Evolutionary conservation across 345 rosid genomes (phyloP), one percentile per base, ranked within the genome.

Genomic region (Eucalyptus coolabah): DNA sequence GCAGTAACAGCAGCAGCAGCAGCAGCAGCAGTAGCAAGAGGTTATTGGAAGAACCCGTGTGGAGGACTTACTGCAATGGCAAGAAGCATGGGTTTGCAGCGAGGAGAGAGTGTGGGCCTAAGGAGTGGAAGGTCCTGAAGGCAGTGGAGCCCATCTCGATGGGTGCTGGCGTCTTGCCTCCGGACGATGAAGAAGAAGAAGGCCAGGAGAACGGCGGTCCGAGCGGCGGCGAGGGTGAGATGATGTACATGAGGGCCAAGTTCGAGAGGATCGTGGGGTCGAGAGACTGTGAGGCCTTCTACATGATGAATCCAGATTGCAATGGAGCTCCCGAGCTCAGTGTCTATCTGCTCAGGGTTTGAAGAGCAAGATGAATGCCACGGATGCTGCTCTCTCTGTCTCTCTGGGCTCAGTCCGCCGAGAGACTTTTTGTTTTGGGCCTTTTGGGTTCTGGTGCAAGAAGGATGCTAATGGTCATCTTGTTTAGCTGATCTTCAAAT

Each of bases 241-340:
- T 96, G 86, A 93, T 95, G 98, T 95, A 95, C 90, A 96, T 96
- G 99, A 97, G 99, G 49, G 99, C 99, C 49, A 98, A 96, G 88
- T 98, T 98, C 87, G 99, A 98, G 91, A 91, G 99, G 86, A 95
- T 98, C 87, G 97, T 98, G 32, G 99, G 99, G 42, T 97, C 99
- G 26, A 95, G 98, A 94, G 99, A 98, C 88, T 98, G 99, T 3
- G 99, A 98, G 87, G 99, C 99, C 87, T 98, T 97, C 92, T 98
- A 98, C 88, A 98, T 98, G 99, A 97, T 97, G 99, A 98, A 98
- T 93, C 99, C 99, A 85, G 99, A 98, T 83, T 95, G 98, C 90
- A 95, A 96, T 91, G 99, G 99, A 91, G 93, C 99, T 91, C 98
- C 99, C 87, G 99, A 98, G 92, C 99, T 97, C 24, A 97, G 99